These are phyloP conservation scores for Nannizziopsis arthrosporioides DNA, from an alignment of 2,329 filamentous ascomycete genomes.

Conservation along the genomic window DNA sequence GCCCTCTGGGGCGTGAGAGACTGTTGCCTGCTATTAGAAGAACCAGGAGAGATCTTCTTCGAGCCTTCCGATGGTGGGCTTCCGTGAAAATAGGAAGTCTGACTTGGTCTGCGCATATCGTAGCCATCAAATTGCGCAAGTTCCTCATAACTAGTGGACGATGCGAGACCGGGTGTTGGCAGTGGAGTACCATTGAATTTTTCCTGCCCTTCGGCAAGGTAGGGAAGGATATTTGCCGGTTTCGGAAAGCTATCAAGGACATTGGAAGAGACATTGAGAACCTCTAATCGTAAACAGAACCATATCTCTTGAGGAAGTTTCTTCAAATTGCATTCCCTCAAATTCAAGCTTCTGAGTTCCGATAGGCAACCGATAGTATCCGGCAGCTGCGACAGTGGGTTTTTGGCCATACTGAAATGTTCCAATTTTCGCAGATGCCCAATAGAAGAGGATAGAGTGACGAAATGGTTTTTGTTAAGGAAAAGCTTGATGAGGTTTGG, in stretches of 20 bases:
- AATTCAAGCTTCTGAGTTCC: slow-evolving; percentile 74
- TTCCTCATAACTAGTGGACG: slow-evolving; percentile 66
- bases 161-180: slow-evolving; percentile 40
- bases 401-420: slow-evolving; percentile 87
- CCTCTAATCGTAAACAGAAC: slow-evolving; percentile 84
- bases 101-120: slow-evolving; percentile 63
- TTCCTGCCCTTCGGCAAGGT: slow-evolving; percentile 39
- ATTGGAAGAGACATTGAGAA: slow-evolving; percentile 89
- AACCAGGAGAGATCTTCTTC: slow-evolving; percentile 75
- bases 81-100: slow-evolving; percentile 66
- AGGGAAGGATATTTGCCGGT: slow-evolving; percentile 54
- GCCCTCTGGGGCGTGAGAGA: slow-evolving; percentile 63
- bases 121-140: slow-evolving; percentile 54
- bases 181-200: slow-evolving; percentile 30
- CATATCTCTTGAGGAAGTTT: slow-evolving; percentile 87
- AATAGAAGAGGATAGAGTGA: slow-evolving; percentile 73
- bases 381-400: slow-evolving; percentile 72
- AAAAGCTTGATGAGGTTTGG: slow-evolving; percentile 76
- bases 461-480: slow-evolving; percentile 91
- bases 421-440: slow-evolving; percentile 73
- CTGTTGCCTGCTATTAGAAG: slow-evolving; percentile 68
- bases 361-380: slow-evolving; percentile 75
- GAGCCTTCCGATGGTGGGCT: slow-evolving; percentile 54
- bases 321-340: slow-evolving; percentile 86
- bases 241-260: slow-evolving; percentile 85